These are phyloP conservation scores for Saccharomyces kudriavzevii DNA, from an alignment of 805 yeast genomes.

Conservation along the genomic window DNA sequence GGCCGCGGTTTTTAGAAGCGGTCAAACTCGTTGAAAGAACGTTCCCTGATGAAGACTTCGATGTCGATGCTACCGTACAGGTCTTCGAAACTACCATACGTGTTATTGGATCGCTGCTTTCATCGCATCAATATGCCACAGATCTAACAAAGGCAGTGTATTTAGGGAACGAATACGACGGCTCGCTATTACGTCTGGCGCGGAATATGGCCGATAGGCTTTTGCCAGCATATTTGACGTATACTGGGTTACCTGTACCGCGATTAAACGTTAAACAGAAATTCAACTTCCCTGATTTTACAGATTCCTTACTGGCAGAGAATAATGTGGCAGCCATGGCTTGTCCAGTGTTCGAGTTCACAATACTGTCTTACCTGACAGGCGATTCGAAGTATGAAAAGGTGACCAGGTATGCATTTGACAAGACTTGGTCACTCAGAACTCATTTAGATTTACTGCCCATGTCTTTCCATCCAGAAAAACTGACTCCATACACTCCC, in stretches of 20 bases:
- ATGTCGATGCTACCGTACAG: constrained; percentile 65
- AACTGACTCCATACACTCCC: constrained; percentile 47
- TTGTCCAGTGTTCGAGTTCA: constrained; percentile 72
- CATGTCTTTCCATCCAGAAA: constrained; percentile 60
- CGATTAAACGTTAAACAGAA: constrained; percentile 62
- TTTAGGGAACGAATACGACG: constrained; percentile 45
- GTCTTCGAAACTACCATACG: constrained; percentile 84
- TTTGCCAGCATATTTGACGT: constrained; percentile 59
- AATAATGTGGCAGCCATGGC: constrained; percentile 88
- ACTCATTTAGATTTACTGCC: constrained; percentile 61
- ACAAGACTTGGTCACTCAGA: constrained; percentile 62
- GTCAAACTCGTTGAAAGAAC: constrained; percentile 35
- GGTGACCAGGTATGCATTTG: constrained; percentile 53
- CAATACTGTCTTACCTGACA: constrained; percentile 65
- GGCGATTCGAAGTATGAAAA: constrained; percentile 64
- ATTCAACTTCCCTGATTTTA: constrained; percentile 34
- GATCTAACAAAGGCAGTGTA: constrained; percentile 37
- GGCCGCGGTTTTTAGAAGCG: constrained; percentile 43
- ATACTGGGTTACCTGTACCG: constrained; percentile 66
- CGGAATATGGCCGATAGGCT: constrained; percentile 66
- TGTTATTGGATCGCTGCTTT: constrained; percentile 70
- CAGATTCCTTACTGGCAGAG: constrained; percentile 42
- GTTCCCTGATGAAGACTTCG: constrained; percentile 36
- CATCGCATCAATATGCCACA: constrained; percentile 66
- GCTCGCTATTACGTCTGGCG: constrained; percentile 64